Percentiles rank a stretch among this genome's conserved stretches.
Evolutionary conservation across 2,329 filamentous ascomycete genomes (phyloP).

Genomic region (Ophiostoma quercus): DNA sequence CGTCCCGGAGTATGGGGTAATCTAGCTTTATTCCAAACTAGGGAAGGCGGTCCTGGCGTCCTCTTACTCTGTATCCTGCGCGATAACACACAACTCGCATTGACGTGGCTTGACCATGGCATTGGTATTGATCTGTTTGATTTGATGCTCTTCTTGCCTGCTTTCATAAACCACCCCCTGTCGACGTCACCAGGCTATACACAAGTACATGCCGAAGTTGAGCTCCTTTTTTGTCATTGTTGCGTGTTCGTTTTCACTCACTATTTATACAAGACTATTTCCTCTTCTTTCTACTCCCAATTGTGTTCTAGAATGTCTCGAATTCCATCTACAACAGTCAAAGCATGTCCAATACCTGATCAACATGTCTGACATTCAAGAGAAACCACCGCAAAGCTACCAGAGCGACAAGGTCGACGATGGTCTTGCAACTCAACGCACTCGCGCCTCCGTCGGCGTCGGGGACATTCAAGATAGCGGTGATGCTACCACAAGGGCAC

Average conservation of each 20-base stretch:
- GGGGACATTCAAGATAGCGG: not conserved
- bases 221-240: not conserved
- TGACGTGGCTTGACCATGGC: not conserved
- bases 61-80: not conserved
- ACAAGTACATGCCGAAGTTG: not conserved
- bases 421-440: not conserved
- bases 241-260: not conserved
- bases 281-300: not conserved
- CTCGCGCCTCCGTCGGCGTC: not conserved
- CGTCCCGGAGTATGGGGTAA: not conserved
- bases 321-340: not conserved
- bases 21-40: not conserved
- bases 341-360: not conserved
- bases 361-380: slow-evolving; percentile 3
- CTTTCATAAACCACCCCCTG: not conserved
- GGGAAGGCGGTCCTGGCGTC: not conserved
- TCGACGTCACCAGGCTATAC: not conserved
- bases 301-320: not conserved
- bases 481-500: not conserved
- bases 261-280: not conserved
- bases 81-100: not conserved
- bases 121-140: not conserved
- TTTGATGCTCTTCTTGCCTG: not conserved
- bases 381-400: not conserved
- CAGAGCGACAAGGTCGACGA: slow-evolving; percentile 1